These are phyloP conservation scores for Megacollybia platyphylla DNA, from an alignment of 1,284 basidiomycete species.

Conservation along the genomic window DNA sequence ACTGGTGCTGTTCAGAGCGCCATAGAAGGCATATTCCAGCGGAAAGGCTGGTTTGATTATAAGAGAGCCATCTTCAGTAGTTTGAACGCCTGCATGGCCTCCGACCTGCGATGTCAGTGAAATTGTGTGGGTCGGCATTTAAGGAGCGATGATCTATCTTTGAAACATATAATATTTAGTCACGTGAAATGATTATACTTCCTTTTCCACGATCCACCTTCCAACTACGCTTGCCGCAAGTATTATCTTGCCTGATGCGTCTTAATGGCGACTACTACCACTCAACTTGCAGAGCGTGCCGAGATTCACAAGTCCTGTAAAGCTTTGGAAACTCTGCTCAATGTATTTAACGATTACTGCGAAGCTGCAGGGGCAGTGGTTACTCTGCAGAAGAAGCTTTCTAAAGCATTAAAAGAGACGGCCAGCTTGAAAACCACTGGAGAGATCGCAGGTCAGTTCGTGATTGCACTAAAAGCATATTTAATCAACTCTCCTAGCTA, in stretches of 20 bases:
- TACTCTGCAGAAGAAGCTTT: slow-evolving; percentile 59
- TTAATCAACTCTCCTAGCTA: slow-evolving; percentile 26
- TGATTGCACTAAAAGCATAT: neutral
- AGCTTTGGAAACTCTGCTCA: slow-evolving; percentile 54
- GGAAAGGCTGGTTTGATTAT: slow-evolving; percentile 77
- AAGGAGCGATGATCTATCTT: no score
- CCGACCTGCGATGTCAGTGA: slow-evolving; percentile 61
- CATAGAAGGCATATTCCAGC: slow-evolving; percentile 76
- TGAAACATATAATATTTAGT: no score
- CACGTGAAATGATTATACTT: no score
- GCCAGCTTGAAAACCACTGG: slow-evolving; percentile 46
- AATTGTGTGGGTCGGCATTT: slow-evolving; percentile 1
- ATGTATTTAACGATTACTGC: slow-evolving; percentile 59
- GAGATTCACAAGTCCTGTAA: slow-evolving; percentile 74
- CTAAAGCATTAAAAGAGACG: slow-evolving; percentile 53
- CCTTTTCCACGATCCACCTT: no score
- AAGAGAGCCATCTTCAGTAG: slow-evolving; percentile 64
- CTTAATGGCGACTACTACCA: slow-evolving; percentile 10
- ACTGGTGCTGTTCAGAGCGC: slow-evolving; percentile 27
- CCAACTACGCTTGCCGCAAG: no score
- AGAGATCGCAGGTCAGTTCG: slow-evolving; percentile 44
- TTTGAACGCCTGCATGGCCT: slow-evolving; percentile 72
- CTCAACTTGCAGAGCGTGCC: slow-evolving; percentile 33
- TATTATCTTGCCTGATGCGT: no score
- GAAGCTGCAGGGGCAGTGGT: slow-evolving; percentile 53